These are phyloP conservation scores for Agrostemma githago DNA, from an alignment of 148 eudicot genomes.

Conservation along the genomic window DNA sequence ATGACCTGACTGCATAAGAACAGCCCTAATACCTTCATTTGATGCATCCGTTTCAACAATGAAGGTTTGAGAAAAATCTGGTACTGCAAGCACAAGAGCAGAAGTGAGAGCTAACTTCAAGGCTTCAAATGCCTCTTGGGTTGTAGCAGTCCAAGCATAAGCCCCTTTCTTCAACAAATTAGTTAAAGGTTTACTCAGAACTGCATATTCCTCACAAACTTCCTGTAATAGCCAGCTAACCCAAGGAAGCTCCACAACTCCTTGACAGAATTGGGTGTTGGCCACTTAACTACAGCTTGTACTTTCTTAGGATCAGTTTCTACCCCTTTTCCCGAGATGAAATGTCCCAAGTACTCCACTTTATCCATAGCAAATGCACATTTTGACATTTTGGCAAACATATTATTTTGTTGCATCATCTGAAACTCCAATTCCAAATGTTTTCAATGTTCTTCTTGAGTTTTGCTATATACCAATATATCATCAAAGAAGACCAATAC, in stretches of 20 bases:
- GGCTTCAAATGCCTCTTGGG: neutral
- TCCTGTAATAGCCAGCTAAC: neutral
- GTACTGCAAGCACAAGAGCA: neutral
- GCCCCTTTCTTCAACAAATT: neutral
- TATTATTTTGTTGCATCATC: too few relatives aligned
- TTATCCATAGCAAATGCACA: too few relatives aligned
- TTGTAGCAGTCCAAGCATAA: neutral
- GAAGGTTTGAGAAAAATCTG: neutral
- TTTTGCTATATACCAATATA: neutral
- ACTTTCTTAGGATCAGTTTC: neutral
- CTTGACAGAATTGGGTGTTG: neutral
- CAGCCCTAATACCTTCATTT: neutral
- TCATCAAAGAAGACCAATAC: slow-evolving; percentile 7
- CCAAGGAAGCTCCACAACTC: neutral
- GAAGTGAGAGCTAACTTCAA: neutral
- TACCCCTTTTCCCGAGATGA: neutral
- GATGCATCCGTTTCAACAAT: slow-evolving; percentile 15
- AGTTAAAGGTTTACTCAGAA: neutral
- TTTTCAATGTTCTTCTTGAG: too few relatives aligned
- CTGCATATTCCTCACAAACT: slow-evolving; percentile 4
- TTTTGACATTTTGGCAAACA: too few relatives aligned
- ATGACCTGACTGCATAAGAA: neutral
- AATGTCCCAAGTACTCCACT: too few relatives aligned
- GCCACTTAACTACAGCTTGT: neutral
- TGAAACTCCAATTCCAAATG: too few relatives aligned